Evolutionary conservation across 2,329 filamentous ascomycete genomes (phyloP).

Genomic region (Colletotrichum chlorophyti): DNA sequence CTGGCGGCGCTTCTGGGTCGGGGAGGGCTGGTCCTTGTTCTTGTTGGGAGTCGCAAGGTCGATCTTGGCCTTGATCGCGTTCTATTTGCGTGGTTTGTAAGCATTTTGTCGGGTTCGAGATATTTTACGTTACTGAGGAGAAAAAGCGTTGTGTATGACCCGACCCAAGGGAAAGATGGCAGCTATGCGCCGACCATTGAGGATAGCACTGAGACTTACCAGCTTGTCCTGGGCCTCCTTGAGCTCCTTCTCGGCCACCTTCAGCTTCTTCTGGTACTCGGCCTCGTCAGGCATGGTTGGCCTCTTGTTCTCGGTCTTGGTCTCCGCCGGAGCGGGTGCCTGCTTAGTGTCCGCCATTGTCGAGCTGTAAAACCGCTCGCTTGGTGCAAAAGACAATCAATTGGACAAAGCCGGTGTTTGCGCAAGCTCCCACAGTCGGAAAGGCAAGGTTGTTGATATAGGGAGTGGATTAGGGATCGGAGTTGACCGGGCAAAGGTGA

Average conservation of each 20-base stretch:
- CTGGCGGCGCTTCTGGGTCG: slow-evolving; percentile 81
- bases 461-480: slow-evolving; percentile 29
- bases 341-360: slow-evolving; percentile 59
- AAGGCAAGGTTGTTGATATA: slow-evolving; percentile 2
- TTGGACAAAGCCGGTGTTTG: slow-evolving; percentile 8
- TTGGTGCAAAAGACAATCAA: slow-evolving; percentile 14
- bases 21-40: slow-evolving; percentile 80
- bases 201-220: slow-evolving; percentile 42
- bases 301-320: slow-evolving; percentile 63
- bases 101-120: no score
- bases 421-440: slow-evolving; percentile 7
- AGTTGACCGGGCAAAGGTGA: slow-evolving; percentile 17
- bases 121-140: no score
- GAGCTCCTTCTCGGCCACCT: slow-evolving; percentile 87
- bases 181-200: background rate
- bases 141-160: no score
- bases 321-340: slow-evolving; percentile 52
- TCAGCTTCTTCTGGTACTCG: slow-evolving; percentile 79
- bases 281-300: slow-evolving; percentile 90
- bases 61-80: slow-evolving; percentile 86
- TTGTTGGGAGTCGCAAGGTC: slow-evolving; percentile 79
- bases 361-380: slow-evolving; percentile 9
- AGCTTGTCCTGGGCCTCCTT: slow-evolving; percentile 72
- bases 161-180: no score
- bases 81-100: slow-evolving; percentile 65